Conservation (phyloP, 805 yeast genomes). For the Spathaspora boniae region DNA sequence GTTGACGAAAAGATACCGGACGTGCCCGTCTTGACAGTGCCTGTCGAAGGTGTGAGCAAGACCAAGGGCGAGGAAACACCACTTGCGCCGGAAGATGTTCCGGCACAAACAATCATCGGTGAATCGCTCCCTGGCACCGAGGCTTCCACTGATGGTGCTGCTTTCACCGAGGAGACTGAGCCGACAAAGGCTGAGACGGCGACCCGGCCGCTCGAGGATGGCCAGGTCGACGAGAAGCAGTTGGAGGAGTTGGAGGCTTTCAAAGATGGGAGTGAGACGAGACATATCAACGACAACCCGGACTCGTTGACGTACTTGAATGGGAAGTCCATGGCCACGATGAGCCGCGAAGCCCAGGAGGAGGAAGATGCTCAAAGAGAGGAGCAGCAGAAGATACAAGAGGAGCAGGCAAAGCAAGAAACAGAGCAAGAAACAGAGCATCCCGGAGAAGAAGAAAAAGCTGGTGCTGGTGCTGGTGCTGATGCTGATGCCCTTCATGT, state of each 20-base stretch:
- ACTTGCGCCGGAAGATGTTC: no score
- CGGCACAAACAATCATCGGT: not conserved
- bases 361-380: not conserved
- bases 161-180: no score
- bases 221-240: not conserved
- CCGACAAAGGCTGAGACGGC: no score
- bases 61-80: no score
- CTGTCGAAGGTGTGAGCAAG: no score
- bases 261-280: not conserved
- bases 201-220: no score
- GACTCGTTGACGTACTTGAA: not conserved
- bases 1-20: no score
- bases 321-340: not conserved
- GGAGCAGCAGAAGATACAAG: not conserved
- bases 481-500: no score
- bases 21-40: no score
- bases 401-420: not conserved
- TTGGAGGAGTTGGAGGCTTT: not conserved
- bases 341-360: not conserved
- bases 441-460: constrained; percentile 1
- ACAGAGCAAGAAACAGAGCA: not conserved
- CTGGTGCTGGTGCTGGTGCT: not conserved
- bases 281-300: not conserved
- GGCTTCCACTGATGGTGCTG: no score
- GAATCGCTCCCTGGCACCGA: no score